Evolutionary conservation across 2,329 filamentous ascomycete genomes (phyloP), one percentile per base, ranked within the genome.

Genomic region (Tympanopsis confertula): DNA sequence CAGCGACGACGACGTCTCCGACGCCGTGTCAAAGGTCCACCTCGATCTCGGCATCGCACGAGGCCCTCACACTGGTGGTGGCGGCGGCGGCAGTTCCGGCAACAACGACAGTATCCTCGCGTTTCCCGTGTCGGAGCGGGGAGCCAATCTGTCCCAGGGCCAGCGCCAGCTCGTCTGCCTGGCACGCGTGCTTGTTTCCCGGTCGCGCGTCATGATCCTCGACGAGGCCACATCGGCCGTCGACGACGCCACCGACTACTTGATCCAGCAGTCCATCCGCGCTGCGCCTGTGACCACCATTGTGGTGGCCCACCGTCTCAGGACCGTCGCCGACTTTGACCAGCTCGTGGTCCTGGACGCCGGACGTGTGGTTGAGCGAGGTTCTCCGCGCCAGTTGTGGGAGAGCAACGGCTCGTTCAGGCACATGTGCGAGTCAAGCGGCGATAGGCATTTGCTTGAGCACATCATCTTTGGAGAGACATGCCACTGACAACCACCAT

Each of bases 1-100:
- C 44, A 69, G 65, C 1, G 76, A 81, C 47, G 58, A 74, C 14
- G 70, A 74, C 39, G 60, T 81, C 12, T 76, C 71, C 64, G 60
- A 62, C 10, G 71, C 72, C 0, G 59, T 81, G 1, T 66, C 71
- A 14, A 70, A 78, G 43, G 72, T 75, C 2, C 72, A 79, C 50
- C 62, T 82, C 2, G n/a, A 10, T 36, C 13, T 5, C 35, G 12
- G 12, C 20, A 10, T 5, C 14, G 13, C 35, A 19, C 35, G 13
- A 5, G 5, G 13, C 13, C 15, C 35, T 5, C 12, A n/a, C n/a
- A n/a, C n/a, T n/a, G n/a, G n/a, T n/a, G n/a, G n/a, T n/a, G n/a
- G n/a, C n/a, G n/a, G n/a, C n/a, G n/a, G n/a, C n/a, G n/a, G n/a
- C n/a, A n/a, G n/a, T n/a, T n/a, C n/a, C n/a, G n/a, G n/a, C n/a